A percentile compares a stretch with the other conserved stretches of the same genome.
Evolutionary conservation across 768 basidiomycete genomes (phyloP).

Genomic region (Mycena vulgaris): DNA sequence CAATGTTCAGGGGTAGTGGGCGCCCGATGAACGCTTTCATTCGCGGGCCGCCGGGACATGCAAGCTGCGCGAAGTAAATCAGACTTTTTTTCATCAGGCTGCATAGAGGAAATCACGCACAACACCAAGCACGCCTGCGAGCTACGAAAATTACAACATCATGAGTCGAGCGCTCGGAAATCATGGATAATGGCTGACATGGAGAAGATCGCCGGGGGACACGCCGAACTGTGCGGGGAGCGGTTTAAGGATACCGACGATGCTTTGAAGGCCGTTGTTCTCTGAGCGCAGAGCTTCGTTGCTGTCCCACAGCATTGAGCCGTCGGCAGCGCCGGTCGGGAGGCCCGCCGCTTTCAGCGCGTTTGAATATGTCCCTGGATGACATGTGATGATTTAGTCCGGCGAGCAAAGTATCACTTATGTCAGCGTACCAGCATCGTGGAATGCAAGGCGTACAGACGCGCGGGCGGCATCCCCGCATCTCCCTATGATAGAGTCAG

Average conservation of each 20-base stretch:
- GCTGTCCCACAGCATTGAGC: slow-evolving; percentile 28
- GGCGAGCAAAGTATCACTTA: not conserved
- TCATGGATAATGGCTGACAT: slow-evolving; percentile 13
- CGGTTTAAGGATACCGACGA: slow-evolving; percentile 23
- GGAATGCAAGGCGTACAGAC: slow-evolving; percentile 34
- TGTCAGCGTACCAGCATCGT: slow-evolving; percentile 34
- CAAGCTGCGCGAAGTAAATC: slow-evolving; percentile 1
- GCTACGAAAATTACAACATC: not conserved
- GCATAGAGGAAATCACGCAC: too few relatives aligned
- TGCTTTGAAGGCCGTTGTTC: slow-evolving; percentile 34
- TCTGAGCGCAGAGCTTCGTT: slow-evolving; percentile 28
- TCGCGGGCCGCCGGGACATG: slow-evolving; percentile 37
- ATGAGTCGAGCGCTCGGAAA: not conserved
- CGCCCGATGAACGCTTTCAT: slow-evolving; percentile 35
- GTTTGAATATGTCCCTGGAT: slow-evolving; percentile 29
- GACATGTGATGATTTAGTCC: not conserved
- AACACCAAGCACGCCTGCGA: slow-evolving; percentile 33
- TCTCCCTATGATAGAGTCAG: slow-evolving; percentile 7
- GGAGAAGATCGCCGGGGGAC: slow-evolving; percentile 35
- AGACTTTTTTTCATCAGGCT: too few relatives aligned
- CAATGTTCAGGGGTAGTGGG: slow-evolving; percentile 6
- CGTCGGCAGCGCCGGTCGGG: slow-evolving; percentile 34
- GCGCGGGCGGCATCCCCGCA: slow-evolving; percentile 32
- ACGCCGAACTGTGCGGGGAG: slow-evolving; percentile 37
- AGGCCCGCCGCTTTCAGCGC: not conserved